Conservation (phyloP, 2,329 filamentous ascomycete genomes). For the Boeremia lycopersici region DNA sequence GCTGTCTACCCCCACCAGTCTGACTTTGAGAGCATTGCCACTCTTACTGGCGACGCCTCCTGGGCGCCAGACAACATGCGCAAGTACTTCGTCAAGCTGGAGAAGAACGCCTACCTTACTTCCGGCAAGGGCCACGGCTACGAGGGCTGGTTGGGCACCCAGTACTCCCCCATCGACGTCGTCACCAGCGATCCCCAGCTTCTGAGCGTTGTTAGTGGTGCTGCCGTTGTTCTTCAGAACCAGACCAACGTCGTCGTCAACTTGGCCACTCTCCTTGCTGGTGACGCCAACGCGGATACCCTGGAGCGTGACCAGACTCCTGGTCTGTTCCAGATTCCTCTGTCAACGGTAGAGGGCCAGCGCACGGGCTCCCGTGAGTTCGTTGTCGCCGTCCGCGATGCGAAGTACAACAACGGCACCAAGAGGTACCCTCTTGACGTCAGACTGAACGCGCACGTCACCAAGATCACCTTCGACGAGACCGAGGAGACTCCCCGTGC, state of each 20-base stretch:
- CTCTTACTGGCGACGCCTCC: conserved; percentile 64
- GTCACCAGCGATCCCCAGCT: conserved; percentile 61
- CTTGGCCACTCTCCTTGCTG: conserved; percentile 47
- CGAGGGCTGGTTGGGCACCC: conserved; percentile 62
- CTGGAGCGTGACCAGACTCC: conserved; percentile 53
- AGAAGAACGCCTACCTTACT: conserved; percentile 59
- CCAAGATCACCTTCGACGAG: conserved; percentile 69
- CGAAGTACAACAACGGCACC: conserved; percentile 56
- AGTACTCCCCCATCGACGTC: conserved; percentile 58
- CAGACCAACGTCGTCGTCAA: conserved; percentile 42
- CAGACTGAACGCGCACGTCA: conserved; percentile 66
- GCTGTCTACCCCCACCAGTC: conserved; percentile 63
- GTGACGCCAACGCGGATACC: conserved; percentile 59
- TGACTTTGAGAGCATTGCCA: conserved; percentile 65
- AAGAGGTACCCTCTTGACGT: conserved; percentile 64
- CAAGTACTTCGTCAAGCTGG: conserved; percentile 62
- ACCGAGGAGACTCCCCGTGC: conserved; percentile 62
- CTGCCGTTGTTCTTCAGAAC: conserved; percentile 58
- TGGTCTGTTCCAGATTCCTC: conserved; percentile 64
- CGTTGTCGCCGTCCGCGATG: conserved; percentile 58
- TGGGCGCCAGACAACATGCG: conserved; percentile 67
- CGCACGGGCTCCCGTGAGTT: conserved; percentile 64
- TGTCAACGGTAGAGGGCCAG: conserved; percentile 55
- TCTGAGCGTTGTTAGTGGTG: conserved; percentile 58
- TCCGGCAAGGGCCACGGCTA: conserved; percentile 60